Evolutionary conservation across 768 basidiomycete genomes (phyloP).

Genomic region (Termitomyces titanicus): DNA sequence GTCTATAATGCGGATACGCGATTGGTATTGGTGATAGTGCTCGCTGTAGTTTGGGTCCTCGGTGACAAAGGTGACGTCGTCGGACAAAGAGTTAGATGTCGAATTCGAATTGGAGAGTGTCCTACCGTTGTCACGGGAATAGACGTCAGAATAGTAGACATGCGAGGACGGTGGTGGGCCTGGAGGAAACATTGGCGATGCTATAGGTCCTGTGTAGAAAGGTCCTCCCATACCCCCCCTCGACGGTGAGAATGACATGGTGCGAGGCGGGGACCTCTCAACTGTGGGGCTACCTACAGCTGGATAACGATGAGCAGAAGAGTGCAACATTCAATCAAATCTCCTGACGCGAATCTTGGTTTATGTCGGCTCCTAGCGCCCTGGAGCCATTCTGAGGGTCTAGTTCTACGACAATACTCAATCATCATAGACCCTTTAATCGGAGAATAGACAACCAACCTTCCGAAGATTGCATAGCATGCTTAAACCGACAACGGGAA

Average conservation of each 20-base stretch:
- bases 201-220: background rate
- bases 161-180: slow-evolving; percentile 2
- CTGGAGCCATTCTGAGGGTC: slow-evolving; percentile 1
- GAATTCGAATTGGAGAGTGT: slow-evolving; percentile 13
- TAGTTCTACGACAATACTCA: background rate
- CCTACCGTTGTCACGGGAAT: slow-evolving; percentile 10
- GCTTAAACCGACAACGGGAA: slow-evolving; percentile 33
- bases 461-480: slow-evolving; percentile 19
- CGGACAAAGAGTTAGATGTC: slow-evolving; percentile 19
- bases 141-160: slow-evolving; percentile 9
- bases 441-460: slow-evolving; percentile 6
- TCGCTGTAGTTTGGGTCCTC: slow-evolving; percentile 39
- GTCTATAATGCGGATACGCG: slow-evolving; percentile 32
- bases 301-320: background rate
- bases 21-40: slow-evolving; percentile 37
- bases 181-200: slow-evolving; percentile 10
- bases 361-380: background rate
- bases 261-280: background rate
- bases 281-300: background rate
- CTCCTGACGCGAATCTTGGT: background rate
- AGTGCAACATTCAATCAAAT: background rate
- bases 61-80: slow-evolving; percentile 30
- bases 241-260: slow-evolving; percentile 2
- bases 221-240: background rate
- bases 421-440: background rate